These are phyloP conservation scores for Nicotiana knightiana DNA, from an alignment of 257 asterid species.

Conservation along the genomic window DNA sequence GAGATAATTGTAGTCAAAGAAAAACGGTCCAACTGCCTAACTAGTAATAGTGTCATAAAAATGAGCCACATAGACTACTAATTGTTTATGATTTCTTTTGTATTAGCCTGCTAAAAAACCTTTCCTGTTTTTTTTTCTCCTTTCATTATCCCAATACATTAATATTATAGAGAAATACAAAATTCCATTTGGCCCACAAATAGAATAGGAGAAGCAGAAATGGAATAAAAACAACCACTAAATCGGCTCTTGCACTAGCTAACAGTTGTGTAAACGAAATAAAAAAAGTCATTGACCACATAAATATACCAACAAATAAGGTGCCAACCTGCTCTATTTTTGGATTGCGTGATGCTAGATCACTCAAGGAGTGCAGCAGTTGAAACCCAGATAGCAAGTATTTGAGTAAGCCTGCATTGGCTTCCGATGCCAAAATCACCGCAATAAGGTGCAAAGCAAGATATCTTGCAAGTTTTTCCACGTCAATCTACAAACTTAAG, in stretches of 20 bases:
- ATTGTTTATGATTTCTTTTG: not conserved
- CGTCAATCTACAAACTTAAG: conserved; percentile 59
- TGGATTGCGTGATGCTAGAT: conserved; percentile 83
- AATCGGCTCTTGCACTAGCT: not conserved
- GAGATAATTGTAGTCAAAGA: not conserved
- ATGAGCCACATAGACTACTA: not conserved
- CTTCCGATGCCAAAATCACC: conserved; percentile 70
- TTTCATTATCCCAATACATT: not conserved
- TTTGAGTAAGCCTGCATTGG: conserved; percentile 60
- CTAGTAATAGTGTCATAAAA: not conserved
- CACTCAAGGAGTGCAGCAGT: conserved; percentile 78
- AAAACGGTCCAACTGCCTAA: not conserved
- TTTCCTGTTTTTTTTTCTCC: not conserved
- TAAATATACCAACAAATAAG: not conserved
- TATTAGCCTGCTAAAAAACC: not conserved
- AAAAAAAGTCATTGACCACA: not conserved
- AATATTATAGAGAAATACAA: not conserved
- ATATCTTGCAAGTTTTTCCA: conserved; percentile 71
- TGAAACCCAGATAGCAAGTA: conserved; percentile 89
- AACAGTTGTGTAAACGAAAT: not conserved
- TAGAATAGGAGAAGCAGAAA: not conserved
- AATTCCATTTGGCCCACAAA: not conserved
- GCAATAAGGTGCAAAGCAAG: conserved; percentile 90
- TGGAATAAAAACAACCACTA: not conserved
- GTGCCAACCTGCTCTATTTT: conserved; percentile 74